Evolutionary conservation across 1,284 basidiomycete species (phyloP).

Genomic region (Fomitopsis betulina): DNA sequence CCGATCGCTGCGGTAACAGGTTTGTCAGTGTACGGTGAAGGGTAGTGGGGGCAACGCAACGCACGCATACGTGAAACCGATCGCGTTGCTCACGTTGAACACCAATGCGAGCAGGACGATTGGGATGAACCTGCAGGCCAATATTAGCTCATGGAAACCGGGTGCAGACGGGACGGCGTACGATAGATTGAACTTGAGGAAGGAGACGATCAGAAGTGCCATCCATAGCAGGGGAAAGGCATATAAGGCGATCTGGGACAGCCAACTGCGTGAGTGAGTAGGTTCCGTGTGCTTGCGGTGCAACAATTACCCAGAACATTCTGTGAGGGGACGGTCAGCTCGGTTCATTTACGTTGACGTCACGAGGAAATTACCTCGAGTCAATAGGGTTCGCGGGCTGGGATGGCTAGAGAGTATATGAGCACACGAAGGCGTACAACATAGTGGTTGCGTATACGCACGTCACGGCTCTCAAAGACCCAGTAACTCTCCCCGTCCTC

Average conservation of each 20-base stretch:
- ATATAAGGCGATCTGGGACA: conserved; percentile 78
- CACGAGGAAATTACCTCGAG: conserved; percentile 58
- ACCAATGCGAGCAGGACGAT: conserved; percentile 86
- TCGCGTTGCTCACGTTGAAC: conserved; percentile 88
- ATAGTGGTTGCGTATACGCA: conserved; percentile 35
- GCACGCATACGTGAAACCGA: conserved; percentile 91
- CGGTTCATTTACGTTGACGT: conserved; percentile 8
- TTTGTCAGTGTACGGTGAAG: background rate
- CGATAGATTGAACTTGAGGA: conserved; percentile 86
- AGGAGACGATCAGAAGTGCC: conserved; percentile 79
- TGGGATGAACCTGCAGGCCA: conserved; percentile 67
- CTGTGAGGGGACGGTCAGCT: conserved; percentile 34
- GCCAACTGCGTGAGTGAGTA: background rate
- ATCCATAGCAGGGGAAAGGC: conserved; percentile 87
- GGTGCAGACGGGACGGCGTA: conserved; percentile 33
- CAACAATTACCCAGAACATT: conserved; percentile 80
- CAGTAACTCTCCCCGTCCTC: conserved; percentile 94
- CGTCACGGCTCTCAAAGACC: conserved; percentile 94
- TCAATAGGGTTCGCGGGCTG: conserved; percentile 88
- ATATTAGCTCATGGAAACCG: background rate
- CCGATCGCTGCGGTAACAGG: conserved; percentile 56
- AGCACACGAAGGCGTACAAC: conserved; percentile 3
- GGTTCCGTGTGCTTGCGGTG: background rate
- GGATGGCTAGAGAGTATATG: conserved; percentile 59
- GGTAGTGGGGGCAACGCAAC: conserved; percentile 23